A percentile compares a stretch with the other conserved stretches of the same genome.
Conservation (phyloP, 2,329 filamentous ascomycete species). For the Arthrobotrys sinensis region DNA sequence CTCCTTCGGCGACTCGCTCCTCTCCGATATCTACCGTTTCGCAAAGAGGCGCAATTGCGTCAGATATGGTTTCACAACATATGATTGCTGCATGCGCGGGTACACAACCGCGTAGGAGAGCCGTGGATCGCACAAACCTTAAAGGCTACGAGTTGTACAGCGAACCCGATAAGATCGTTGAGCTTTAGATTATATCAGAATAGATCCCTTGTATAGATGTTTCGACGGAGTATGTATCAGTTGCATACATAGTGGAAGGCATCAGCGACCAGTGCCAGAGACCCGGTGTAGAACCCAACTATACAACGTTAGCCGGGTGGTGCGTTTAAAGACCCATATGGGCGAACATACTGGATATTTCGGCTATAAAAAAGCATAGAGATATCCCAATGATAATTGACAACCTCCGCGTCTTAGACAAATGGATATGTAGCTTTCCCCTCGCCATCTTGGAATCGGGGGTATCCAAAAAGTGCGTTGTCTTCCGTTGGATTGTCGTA, state of each 20-base stretch:
- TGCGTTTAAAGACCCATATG: neutral
- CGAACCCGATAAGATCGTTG: constrained; percentile 79
- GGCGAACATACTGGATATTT: constrained; percentile 68
- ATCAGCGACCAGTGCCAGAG: constrained; percentile 81
- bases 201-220: neutral
- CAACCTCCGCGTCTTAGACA: constrained; percentile 63
- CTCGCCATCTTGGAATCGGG: constrained; percentile 22
- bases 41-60: constrained; percentile 29
- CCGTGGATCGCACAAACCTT: constrained; percentile 69
- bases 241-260: constrained; percentile 80
- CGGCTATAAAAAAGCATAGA: constrained; percentile 69
- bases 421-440: constrained; percentile 36
- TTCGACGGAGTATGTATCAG: constrained; percentile 43
- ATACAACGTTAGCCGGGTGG: constrained; percentile 24
- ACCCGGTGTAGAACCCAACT: constrained; percentile 80
- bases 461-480: constrained; percentile 23
- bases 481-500: constrained; percentile 22
- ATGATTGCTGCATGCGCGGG: constrained; percentile 1
- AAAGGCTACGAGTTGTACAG: constrained; percentile 77
- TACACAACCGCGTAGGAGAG: neutral
- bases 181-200: constrained; percentile 69
- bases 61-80: neutral
- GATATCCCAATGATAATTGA: constrained; percentile 69
- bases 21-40: constrained; percentile 72
- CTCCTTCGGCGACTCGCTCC: constrained; percentile 72